phyloP scores from a whole-genome alignment of 345 rosid genomes.

The Cardamine resedifolia region DNA sequence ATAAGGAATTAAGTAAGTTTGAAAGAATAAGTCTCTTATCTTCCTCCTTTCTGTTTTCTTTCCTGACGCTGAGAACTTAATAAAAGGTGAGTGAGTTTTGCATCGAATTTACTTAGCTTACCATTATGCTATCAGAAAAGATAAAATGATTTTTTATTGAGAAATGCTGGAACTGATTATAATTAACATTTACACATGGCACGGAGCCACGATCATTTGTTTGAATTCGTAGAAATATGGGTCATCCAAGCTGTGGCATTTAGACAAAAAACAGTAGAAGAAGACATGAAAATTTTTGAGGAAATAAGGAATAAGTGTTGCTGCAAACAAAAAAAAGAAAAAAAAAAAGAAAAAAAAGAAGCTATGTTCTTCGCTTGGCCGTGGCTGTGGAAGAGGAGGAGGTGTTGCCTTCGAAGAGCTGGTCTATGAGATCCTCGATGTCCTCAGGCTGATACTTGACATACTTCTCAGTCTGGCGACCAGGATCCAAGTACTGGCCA shows the following conservation, averaged over 20 bases:
- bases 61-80: constrained; percentile 22
- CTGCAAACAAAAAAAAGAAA: constrained; percentile 23
- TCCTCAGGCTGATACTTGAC: constrained; percentile 86
- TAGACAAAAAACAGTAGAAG: constrained; percentile 33
- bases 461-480: constrained; percentile 89
- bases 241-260: constrained; percentile 28
- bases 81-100: constrained; percentile 30
- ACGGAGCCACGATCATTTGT: constrained; percentile 26
- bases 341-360: constrained; percentile 15
- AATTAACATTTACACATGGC: constrained; percentile 41
- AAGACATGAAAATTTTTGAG: constrained; percentile 9
- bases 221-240: constrained; percentile 16
- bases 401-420: constrained; percentile 74
- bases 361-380: constrained; percentile 51
- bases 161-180: constrained; percentile 20
- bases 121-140: constrained; percentile 21
- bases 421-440: constrained; percentile 73
- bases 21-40: constrained; percentile 3
- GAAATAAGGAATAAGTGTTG: constrained; percentile 11
- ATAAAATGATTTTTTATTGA: constrained; percentile 5
- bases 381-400: constrained; percentile 29
- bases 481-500: constrained; percentile 63
- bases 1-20: constrained; percentile 17
- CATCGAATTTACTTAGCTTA: constrained; percentile 12
- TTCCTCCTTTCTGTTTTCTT: constrained; percentile 11